A percentile compares a stretch with the other conserved stretches of the same genome.
Conservation (phyloP, 371 early-diverging fungal species). For the Mortierella sp. region DNA sequence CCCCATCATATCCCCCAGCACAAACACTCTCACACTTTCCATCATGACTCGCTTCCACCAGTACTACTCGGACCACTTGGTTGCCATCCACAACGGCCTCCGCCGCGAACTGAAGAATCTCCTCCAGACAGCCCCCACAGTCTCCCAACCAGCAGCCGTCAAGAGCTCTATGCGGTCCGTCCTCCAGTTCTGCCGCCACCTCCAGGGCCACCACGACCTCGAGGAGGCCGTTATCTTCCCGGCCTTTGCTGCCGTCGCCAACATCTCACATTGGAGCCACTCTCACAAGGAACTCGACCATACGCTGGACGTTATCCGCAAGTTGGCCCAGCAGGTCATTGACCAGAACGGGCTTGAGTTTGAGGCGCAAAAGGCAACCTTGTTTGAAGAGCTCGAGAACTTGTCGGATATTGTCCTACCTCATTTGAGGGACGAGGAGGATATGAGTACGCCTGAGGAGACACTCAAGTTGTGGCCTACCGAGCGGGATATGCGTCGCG, state of each 20-base stretch:
- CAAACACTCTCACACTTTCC: not conserved
- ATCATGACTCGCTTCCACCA: constrained; percentile 46
- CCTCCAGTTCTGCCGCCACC: constrained; percentile 41
- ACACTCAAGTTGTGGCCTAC: constrained; percentile 55
- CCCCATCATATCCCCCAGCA: no score
- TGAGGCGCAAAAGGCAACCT: constrained; percentile 14
- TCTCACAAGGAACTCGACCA: constrained; percentile 41
- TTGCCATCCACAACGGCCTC: constrained; percentile 47
- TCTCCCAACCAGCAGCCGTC: constrained; percentile 33
- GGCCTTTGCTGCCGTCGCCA: constrained; percentile 36
- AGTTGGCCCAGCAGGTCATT: constrained; percentile 37
- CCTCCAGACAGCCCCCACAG: constrained; percentile 29
- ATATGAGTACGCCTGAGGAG: constrained; percentile 38
- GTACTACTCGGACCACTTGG: constrained; percentile 44
- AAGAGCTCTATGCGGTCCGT: constrained; percentile 28
- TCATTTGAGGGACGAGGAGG: constrained; percentile 48
- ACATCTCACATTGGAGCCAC: constrained; percentile 51
- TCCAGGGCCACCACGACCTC: constrained; percentile 53
- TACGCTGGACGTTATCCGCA: constrained; percentile 38
- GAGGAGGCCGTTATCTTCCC: constrained; percentile 56
- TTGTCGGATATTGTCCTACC: constrained; percentile 55
- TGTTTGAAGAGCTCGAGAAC: constrained; percentile 40
- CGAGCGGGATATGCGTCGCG: constrained; percentile 41
- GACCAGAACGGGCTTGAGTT: constrained; percentile 43
- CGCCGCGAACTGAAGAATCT: constrained; percentile 42